Evolutionary conservation across 495 filamentous ascomycete genomes (phyloP), one percentile per base, ranked within the genome.

Genomic region (Glonium stellatum): DNA sequence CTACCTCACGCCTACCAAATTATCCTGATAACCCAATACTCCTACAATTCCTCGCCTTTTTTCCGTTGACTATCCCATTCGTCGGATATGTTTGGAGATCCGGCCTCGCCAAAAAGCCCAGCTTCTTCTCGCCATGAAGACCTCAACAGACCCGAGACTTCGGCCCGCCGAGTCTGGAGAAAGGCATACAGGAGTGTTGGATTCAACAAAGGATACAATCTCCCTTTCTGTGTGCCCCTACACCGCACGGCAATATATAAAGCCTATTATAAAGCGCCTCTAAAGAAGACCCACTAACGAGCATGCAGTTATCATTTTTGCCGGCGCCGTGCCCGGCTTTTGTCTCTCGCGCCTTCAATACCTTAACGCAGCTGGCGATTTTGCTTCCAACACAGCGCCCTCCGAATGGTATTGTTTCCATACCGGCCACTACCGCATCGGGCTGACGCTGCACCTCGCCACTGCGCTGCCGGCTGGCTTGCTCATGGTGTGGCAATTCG

Each of bases 401-500:
- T 78, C 78, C 46, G 76, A 82, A 59, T 80, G 77, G 70, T 82
- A 76, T 60, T 79, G 76, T 68, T 77, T 58, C 19, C 22, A 65
- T 12, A 61, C 67, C 19, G 69, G 70, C 22, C 61, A 65, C 37
- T 71, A 73, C 49, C 64, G 69, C 46, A 62, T 78, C 49, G 79
- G 80, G 22, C 75, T 84, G 34, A 73, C 68, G 11, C 54, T 82
- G 5, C 81, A 83, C 60, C 66, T 82, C 13, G 67, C 54, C 27
- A 53, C 61, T 31, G 68, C 79, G 48, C 55, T 84, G 11, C 81
- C 80, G 0, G 76, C 72, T 9, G 68, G 68, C 6, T 23, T 82
- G 9, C 72, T 84, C 44, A 72, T 73, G 34, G 69, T 75, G 27
- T 70, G 71, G 46, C 79, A 82, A 68, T 83, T 83, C 62, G 59